Evolutionary conservation across 75 land plant species (phyloP), one percentile per base, ranked within the genome.

Genomic region (Pseudotsuga menziesii): DNA sequence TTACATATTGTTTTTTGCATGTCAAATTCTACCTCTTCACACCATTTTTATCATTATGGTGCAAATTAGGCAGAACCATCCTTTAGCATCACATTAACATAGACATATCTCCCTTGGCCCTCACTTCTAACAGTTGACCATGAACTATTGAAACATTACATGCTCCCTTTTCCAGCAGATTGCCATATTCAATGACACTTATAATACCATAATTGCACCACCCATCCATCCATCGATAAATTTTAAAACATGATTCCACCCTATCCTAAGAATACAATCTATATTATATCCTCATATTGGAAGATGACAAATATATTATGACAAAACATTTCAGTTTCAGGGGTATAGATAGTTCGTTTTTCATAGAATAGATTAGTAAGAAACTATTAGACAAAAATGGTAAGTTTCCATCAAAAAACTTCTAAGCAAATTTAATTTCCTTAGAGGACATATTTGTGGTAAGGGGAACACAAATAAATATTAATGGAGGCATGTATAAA

Each of bases 191-290:
- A 54, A 82, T 55, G 13, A 85, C 86, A 73, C 86, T 66, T 54
- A 84, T 85, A 60, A 85, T 78, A 13, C 86, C 86, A 75, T 85
- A 85, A 39, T 83, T 85, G 84, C n/a, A n/a, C n/a, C n/a, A n/a
- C n/a, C n/a, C n/a, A n/a, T n/a, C n/a, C n/a, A n/a, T n/a, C n/a
- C n/a, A n/a, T 29, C 32, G 1, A 29, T 29, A 29, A 29, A 29
- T 29, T 0, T 29, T 29, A 0, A 29, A 29, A 29, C 1, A 29
- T 29, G 32, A 0, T 29, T 29, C 1, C 32, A 29, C 0, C 1
- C 0, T 29, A 29, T 29, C 0, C 1, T 29, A 1, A 29, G 32
- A 29, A 29, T 29, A 29, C 32, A 29, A 29, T 29, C 32, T 29
- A 22, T 15, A 11, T 4, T 22, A 32, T 32, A 62, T 62, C 66